Percentiles rank a stretch among this genome's conserved stretches.
phyloP scores from a whole-genome alignment of 768 basidiomycete genomes.

The Tylopilus balloui region DNA sequence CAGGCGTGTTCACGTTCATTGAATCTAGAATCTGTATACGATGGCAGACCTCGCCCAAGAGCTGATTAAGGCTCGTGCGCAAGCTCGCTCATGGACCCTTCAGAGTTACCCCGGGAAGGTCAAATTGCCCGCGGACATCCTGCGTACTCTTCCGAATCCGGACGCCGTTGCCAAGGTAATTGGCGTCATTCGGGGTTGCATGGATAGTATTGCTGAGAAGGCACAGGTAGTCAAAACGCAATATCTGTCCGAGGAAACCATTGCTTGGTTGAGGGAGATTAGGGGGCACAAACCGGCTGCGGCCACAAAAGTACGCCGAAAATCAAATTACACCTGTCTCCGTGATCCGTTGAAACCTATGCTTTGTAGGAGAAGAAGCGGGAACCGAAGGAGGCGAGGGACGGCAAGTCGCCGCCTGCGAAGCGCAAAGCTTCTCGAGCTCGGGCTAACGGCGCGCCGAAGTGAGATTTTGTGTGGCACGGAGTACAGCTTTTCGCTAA shows the following conservation, averaged over 20 bases:
- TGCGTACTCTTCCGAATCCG: slow-evolving; percentile 61
- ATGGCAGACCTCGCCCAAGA: slow-evolving; percentile 87
- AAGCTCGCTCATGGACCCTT: slow-evolving; percentile 67
- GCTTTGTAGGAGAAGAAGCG: slow-evolving; percentile 35
- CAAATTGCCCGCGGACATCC: slow-evolving; percentile 75
- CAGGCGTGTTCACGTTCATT: neutral
- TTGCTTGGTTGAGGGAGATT: slow-evolving; percentile 53
- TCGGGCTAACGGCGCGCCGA: slow-evolving; percentile 25
- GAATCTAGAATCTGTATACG: slow-evolving; percentile 73
- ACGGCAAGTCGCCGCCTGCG: slow-evolving; percentile 43
- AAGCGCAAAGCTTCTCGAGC: slow-evolving; percentile 51
- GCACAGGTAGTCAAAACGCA: slow-evolving; percentile 59
- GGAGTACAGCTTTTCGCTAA: slow-evolving; percentile 7
- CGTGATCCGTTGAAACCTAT: slow-evolving; percentile 2
- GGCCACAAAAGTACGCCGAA: slow-evolving; percentile 26
- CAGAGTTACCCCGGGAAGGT: slow-evolving; percentile 78
- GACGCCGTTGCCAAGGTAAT: slow-evolving; percentile 63
- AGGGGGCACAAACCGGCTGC: slow-evolving; percentile 34
- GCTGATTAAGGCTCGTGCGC: slow-evolving; percentile 66
- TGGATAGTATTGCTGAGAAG: neutral
- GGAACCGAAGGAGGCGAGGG: slow-evolving; percentile 40
- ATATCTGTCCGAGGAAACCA: slow-evolving; percentile 61
- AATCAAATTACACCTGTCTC: neutral
- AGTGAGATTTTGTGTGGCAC: slow-evolving; percentile 16
- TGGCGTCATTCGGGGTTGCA: neutral